These are phyloP conservation scores for Rhizoclosmatium sp. DNA, from an alignment of 192 early-diverging fungal genomes.

Conservation along the genomic window DNA sequence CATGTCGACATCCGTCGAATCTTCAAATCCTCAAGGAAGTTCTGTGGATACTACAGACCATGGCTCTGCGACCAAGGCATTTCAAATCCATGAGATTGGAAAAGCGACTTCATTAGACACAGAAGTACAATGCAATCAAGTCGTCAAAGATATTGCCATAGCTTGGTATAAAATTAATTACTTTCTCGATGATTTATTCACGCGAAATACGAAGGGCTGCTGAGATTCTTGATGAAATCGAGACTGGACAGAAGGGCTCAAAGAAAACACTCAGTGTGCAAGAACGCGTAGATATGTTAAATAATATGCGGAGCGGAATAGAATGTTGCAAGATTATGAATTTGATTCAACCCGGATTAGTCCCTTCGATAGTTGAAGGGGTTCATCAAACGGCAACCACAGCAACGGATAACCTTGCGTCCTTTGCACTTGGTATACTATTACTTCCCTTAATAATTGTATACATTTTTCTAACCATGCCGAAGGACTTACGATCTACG, in stretches of 20 bases:
- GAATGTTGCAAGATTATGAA: constrained; percentile 44
- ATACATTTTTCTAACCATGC: neutral
- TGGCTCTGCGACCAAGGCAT: too few relatives aligned
- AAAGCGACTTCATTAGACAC: neutral
- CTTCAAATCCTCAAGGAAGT: too few relatives aligned
- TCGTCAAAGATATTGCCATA: neutral
- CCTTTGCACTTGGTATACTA: constrained; percentile 36
- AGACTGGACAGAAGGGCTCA: neutral
- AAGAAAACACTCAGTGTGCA: neutral
- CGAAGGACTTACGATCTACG: constrained; percentile 40
- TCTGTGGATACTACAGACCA: too few relatives aligned
- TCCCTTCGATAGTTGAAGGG: constrained; percentile 37
- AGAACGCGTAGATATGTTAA: constrained; percentile 16
- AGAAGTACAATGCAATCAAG: neutral
- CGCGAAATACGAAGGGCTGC: too few relatives aligned
- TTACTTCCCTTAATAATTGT: neutral
- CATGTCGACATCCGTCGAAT: too few relatives aligned
- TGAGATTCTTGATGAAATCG: too few relatives aligned
- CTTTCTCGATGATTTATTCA: too few relatives aligned
- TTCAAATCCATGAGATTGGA: neutral
- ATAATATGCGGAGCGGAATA: constrained; percentile 46
- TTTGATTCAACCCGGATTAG: constrained; percentile 38
- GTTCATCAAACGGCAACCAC: constrained; percentile 28
- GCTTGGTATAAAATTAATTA: neutral
- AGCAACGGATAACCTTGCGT: constrained; percentile 40